Base-by-base conservation (phyloP, 331 rosid species). In the Prunus yedoensis region DNA sequence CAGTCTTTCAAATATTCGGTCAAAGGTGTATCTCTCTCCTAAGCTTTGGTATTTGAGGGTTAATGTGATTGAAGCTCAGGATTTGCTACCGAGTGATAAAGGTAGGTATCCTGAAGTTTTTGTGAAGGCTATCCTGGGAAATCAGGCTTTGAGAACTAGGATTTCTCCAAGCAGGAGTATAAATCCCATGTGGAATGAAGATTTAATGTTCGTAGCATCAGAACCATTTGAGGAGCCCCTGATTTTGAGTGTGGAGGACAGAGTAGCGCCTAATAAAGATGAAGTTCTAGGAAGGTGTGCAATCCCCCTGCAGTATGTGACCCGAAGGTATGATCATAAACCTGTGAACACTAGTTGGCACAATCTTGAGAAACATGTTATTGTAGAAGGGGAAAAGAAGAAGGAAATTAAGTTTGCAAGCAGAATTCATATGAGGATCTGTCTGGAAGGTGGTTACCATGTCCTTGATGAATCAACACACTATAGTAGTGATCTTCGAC, bases 31-130 rank as follows among this genome's bases (percentile, higher is more conserved):
- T 87, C 87, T 94, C 38, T 94, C 99, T 71, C 97, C 99, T 35
- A 94, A 94, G 89, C 97, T 94, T 54, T 94, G 99, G 99, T 94
- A 94, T 82, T 83, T 94, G 82, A 84, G 99, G 91, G 99, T 94
- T 28, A 94, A 94, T 75, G 81, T 94, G 5, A 94, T 94, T 16
- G 99, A 94, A 85, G 99, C 99, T 2, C 99, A 92, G 83, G 99
- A 94, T 83, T 83, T 94, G 87, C 78, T 43, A 63, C 96, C 92
- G 0, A 80, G 68, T 10, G 97, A 92, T 59, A 90, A 90, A 85
- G 97, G 97, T 21, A 88, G 94, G 76, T 94, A 81, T 84, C 99
- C 97, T 0, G 99, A 94, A 43, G 97, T 94, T 70, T 94, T 64
- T 79, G 97, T 90, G 78, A 94, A 84, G 89, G 99, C 94, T 66